Percentiles rank a stretch among this genome's conserved stretches.
These are phyloP conservation scores for Metahyphopichia silvanorum DNA, from an alignment of 805 yeast genomes.

Conservation along the genomic window DNA sequence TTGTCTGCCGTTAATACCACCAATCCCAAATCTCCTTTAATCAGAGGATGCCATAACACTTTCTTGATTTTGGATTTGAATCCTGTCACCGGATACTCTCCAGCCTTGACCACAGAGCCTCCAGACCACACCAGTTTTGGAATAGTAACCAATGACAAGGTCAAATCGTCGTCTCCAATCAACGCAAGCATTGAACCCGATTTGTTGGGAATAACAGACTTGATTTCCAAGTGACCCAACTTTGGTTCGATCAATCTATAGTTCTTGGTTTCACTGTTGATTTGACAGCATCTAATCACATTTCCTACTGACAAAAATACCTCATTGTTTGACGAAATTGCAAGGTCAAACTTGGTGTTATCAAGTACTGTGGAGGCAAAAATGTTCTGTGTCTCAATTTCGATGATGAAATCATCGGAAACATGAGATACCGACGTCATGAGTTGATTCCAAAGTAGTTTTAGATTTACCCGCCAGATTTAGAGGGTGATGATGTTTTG, in stretches of 20 bases:
- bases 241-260: conserved; percentile 17
- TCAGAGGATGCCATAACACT: conserved; percentile 22
- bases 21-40: conserved; percentile 18
- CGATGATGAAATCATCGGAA: too few species aligned
- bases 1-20: conserved; percentile 20
- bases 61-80: conserved; percentile 10
- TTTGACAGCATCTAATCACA: conserved; percentile 25
- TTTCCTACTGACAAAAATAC: conserved; percentile 30
- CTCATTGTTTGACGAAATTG: conserved; percentile 17
- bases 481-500: too few species aligned
- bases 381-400: too few species aligned
- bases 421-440: too few species aligned
- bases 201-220: conserved; percentile 32
- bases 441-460: too few species aligned
- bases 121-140: neutral
- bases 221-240: conserved; percentile 24
- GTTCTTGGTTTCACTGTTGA: conserved; percentile 14
- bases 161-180: conserved; percentile 28
- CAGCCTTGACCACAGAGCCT: neutral
- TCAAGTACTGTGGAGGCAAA: too few species aligned
- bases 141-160: conserved; percentile 16
- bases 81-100: neutral
- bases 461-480: too few species aligned
- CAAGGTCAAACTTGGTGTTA: too few species aligned
- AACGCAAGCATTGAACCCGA: conserved; percentile 43